These are phyloP conservation scores for Tolypocladium amazonense DNA, from an alignment of 2,329 filamentous ascomycete species.

Conservation along the genomic window DNA sequence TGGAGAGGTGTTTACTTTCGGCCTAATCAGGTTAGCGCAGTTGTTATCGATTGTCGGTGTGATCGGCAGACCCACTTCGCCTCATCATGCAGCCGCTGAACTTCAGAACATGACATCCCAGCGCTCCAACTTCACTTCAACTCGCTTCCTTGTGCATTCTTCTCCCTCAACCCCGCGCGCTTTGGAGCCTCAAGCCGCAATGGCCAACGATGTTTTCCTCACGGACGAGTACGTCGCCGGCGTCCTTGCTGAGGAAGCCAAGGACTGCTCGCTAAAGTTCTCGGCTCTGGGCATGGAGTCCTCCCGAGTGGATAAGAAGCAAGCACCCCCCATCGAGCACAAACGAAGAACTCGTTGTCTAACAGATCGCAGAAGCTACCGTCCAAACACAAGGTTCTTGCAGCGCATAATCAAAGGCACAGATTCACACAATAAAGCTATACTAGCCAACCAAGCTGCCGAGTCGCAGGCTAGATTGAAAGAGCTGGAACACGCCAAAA, in stretches of 20 bases:
- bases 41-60: neutral
- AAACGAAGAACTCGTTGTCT: neutral
- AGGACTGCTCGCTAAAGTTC: conserved; percentile 61
- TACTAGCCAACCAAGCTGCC: conserved; percentile 73
- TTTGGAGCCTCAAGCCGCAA: conserved; percentile 9
- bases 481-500: conserved; percentile 41
- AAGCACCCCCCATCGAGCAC: conserved; percentile 9
- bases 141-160: neutral
- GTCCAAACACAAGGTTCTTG: conserved; percentile 85
- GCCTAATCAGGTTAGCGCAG: conserved; percentile 4
- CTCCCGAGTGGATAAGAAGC: conserved; percentile 40
- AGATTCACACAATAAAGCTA: conserved; percentile 76
- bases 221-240: conserved; percentile 72
- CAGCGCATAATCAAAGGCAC: conserved; percentile 82
- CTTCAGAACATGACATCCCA: neutral
- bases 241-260: conserved; percentile 72
- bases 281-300: conserved; percentile 59
- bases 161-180: neutral
- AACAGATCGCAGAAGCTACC: conserved; percentile 23
- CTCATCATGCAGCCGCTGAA: neutral
- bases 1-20: conserved; percentile 5
- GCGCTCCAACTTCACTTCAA: neutral
- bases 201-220: conserved; percentile 39
- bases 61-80: neutral
- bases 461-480: conserved; percentile 65